Evolutionary conservation across 768 basidiomycete genomes (phyloP), one percentile per base, ranked within the genome.

Genomic region (Mycena crocata): DNA sequence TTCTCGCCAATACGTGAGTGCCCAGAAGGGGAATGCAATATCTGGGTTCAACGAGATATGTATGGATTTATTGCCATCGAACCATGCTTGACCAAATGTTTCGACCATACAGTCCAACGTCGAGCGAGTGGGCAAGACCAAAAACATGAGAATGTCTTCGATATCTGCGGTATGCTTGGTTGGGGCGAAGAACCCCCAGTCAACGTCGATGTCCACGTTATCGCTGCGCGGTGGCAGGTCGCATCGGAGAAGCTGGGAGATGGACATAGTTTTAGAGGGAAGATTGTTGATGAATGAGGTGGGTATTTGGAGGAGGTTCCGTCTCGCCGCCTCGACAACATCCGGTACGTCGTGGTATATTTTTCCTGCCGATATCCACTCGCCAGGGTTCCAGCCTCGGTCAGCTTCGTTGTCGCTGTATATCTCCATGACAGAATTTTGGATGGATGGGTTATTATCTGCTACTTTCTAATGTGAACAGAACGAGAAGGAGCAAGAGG

Each of bases 11-110:
- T 54, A 62, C 2, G 32, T 54, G 12, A 54, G 23, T 9, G 13
- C n/a, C 42, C 44, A 62, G 15, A 55, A 55, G 5, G 44, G 61
- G 44, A 14, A 50, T 7, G 42, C 42, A 42, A 62, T 24, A 15
- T 46, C 51, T 4, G 50, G 60, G 37, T 62, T 62, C 4, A 54
- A 12, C 24, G 10, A 32, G 3, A 44, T 54, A 10, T 52, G 61
- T 13, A 62, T 19, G 23, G 51, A 62, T 23, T 54, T 62, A 14
- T 42, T 40, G 28, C 58, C 48, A 24, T 60, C 48, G 40, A 49
- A 49, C 45, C 58, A 60, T 37, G 58, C 58, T 21, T 50, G 59
- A 6, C 39, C 37, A 15, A 61, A 26, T 3, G 5, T n/a, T 9
- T 23, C 17, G 12, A 28, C 13, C 40, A 57, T 57, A 3, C 4